These are phyloP conservation scores for Borovskyia barvae DNA, from an alignment of 208 protist genomes.

Conservation along the genomic window DNA sequence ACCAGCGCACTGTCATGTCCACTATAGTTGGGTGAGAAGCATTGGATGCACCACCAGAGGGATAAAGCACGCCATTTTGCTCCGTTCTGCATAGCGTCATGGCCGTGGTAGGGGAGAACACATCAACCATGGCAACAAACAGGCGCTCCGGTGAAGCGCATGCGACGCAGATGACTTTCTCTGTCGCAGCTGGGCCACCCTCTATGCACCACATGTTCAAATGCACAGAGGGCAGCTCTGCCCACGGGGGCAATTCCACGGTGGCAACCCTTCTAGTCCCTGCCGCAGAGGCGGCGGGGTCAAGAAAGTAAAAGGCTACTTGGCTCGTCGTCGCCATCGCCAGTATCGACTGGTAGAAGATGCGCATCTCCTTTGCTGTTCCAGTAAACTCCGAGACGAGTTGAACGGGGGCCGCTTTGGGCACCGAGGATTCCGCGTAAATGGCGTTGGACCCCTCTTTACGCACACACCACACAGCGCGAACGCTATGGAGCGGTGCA, in stretches of 20 bases:
- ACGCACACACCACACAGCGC: constrained; percentile 15
- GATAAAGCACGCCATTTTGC: constrained; percentile 20
- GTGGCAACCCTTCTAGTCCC: no score
- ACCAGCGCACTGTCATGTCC: constrained; percentile 41
- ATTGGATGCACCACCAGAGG: no score
- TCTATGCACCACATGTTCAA: no score
- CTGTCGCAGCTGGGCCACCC: neutral
- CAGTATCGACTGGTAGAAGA: constrained; percentile 44
- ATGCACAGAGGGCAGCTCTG: no score
- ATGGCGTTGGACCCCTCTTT: constrained; percentile 7
- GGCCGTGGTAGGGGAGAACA: constrained; percentile 11
- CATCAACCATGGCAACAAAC: constrained; percentile 10
- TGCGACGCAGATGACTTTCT: constrained; percentile 15
- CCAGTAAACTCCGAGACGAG: constrained; percentile 7
- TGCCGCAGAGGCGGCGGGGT: constrained; percentile 17
- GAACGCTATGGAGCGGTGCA: neutral
- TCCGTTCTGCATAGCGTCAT: constrained; percentile 17
- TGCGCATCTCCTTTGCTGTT: constrained; percentile 22
- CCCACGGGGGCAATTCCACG: no score
- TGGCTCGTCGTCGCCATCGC: constrained; percentile 21
- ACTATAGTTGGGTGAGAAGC: no score
- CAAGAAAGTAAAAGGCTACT: constrained; percentile 38
- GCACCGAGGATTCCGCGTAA: constrained; percentile 9
- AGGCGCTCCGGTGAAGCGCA: constrained; percentile 11
- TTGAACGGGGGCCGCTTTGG: neutral